Percentiles rank a stretch among this genome's conserved stretches.
Conservation (phyloP, 164 flowering plant species). For the Annona cherimola region DNA sequence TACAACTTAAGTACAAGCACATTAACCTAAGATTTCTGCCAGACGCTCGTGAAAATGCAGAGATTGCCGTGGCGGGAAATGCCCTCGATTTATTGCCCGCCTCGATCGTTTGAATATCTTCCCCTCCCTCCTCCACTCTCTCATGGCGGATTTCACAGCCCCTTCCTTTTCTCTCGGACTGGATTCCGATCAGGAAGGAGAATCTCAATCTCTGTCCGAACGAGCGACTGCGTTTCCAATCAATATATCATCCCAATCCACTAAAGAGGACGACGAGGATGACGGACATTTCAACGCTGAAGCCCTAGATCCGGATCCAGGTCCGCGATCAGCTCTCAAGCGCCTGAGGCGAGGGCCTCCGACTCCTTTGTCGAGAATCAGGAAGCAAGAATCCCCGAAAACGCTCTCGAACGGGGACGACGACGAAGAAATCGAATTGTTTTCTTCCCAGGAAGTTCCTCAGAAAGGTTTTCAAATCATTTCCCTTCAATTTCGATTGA, state of each 20-base stretch:
- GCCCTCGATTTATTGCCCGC: too few species aligned
- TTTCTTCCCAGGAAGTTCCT: slow-evolving; percentile 49
- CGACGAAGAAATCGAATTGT: slow-evolving; percentile 76
- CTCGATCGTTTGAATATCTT: neutral
- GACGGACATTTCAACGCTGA: slow-evolving; percentile 22
- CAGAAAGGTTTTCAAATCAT: slow-evolving; percentile 24
- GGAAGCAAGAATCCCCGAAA: neutral
- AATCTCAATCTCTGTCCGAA: slow-evolving; percentile 16
- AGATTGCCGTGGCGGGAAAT: too few species aligned
- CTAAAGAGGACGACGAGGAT: slow-evolving; percentile 10
- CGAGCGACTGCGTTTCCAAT: slow-evolving; percentile 14
- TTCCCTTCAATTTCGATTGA: too few species aligned
- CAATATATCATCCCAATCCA: slow-evolving; percentile 10
- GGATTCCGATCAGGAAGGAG: slow-evolving; percentile 49
- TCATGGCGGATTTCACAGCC: slow-evolving; percentile 32
- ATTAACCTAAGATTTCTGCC: too few species aligned
- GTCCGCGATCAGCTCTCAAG: slow-evolving; percentile 18
- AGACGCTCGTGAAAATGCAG: too few species aligned
- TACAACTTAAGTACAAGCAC: too few species aligned
- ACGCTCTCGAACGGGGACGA: slow-evolving; percentile 1
- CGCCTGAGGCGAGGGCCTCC: slow-evolving; percentile 41
- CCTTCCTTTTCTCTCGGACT: slow-evolving; percentile 88
- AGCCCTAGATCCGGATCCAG: slow-evolving; percentile 29
- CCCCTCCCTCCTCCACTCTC: slow-evolving; percentile 29
- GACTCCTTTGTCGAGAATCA: neutral